Conservation (phyloP, 805 yeast species). For the Candida anglica region DNA sequence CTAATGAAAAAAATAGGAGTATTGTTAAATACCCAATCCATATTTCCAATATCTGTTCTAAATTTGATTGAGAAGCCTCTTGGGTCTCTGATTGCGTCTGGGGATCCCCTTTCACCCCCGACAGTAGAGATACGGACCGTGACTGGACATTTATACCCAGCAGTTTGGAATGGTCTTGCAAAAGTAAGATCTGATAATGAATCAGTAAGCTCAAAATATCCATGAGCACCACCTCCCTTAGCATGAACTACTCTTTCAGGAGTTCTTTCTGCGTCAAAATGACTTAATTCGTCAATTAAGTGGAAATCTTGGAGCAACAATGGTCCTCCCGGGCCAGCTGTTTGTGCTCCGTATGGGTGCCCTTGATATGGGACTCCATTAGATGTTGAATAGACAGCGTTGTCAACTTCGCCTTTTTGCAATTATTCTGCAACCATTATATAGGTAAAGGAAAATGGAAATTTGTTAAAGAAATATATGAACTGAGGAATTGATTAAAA, state of each 20-base stretch:
- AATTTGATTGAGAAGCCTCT: slow-evolving; percentile 66
- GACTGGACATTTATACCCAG: slow-evolving; percentile 40
- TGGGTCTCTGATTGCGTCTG: slow-evolving; percentile 67
- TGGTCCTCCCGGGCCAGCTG: slow-evolving; percentile 56
- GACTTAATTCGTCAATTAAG: slow-evolving; percentile 52
- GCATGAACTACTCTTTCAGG: slow-evolving; percentile 71
- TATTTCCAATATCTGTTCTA: slow-evolving; percentile 63
- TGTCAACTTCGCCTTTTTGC: slow-evolving; percentile 1
- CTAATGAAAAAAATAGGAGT: slow-evolving; percentile 66
- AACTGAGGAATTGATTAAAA: too few relatives aligned
- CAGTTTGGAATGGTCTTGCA: slow-evolving; percentile 38
- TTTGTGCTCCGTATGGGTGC: slow-evolving; percentile 52
- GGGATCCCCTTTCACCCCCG: slow-evolving; percentile 65
- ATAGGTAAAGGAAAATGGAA: too few relatives aligned
- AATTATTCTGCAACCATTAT: background rate
- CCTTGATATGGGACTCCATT: slow-evolving; percentile 51
- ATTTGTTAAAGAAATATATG: too few relatives aligned
- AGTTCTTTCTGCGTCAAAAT: slow-evolving; percentile 60
- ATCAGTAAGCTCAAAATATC: slow-evolving; percentile 57
- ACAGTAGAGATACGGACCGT: slow-evolving; percentile 59
- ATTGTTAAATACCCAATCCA: slow-evolving; percentile 73
- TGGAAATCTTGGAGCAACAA: slow-evolving; percentile 56
- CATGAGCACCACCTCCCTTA: slow-evolving; percentile 62
- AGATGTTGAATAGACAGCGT: slow-evolving; percentile 41
- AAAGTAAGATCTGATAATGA: slow-evolving; percentile 48